Percentiles rank a stretch among this genome's conserved stretches.
Conservation (phyloP, 345 rosid genomes). For the Ricinus communis region DNA sequence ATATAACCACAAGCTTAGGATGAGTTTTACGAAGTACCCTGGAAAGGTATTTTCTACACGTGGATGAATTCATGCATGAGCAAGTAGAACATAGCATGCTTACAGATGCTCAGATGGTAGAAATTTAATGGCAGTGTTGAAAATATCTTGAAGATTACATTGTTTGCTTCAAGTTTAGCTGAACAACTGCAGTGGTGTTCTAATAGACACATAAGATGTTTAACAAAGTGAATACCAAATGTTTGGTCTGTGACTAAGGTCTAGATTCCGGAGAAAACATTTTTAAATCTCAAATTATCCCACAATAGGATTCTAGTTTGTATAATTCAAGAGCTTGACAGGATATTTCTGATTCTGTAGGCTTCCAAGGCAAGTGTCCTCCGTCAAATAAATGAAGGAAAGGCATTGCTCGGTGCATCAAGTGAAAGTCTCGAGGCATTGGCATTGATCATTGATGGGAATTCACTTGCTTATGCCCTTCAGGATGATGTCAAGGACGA, state of each 20-base stretch:
- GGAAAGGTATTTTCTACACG: not conserved
- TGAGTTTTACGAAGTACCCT: not conserved
- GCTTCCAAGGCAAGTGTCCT: conserved; percentile 66
- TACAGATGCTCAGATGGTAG: not conserved
- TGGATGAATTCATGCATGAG: not conserved
- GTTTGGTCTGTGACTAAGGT: too few relatives aligned
- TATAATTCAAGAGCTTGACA: not conserved
- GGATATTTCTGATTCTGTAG: conserved; percentile 32
- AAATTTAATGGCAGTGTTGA: not conserved
- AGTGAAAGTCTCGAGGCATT: conserved; percentile 55
- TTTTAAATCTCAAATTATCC: not conserved
- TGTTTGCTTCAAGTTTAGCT: not conserved
- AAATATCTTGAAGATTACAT: not conserved
- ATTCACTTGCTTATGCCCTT: conserved; percentile 76
- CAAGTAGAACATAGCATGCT: not conserved
- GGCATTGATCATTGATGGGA: conserved; percentile 90
- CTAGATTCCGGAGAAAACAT: not conserved
- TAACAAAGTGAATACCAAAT: not conserved
- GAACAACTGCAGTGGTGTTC: too few relatives aligned
- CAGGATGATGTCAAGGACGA: conserved; percentile 65
- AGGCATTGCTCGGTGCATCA: conserved; percentile 47
- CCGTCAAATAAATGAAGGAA: conserved; percentile 58
- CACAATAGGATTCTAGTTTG: not conserved
- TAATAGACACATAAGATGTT: conserved; percentile 1
- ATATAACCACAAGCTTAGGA: not conserved